Evolutionary conservation across 345 rosid genomes (phyloP).

Genomic region (Salix caprea): DNA sequence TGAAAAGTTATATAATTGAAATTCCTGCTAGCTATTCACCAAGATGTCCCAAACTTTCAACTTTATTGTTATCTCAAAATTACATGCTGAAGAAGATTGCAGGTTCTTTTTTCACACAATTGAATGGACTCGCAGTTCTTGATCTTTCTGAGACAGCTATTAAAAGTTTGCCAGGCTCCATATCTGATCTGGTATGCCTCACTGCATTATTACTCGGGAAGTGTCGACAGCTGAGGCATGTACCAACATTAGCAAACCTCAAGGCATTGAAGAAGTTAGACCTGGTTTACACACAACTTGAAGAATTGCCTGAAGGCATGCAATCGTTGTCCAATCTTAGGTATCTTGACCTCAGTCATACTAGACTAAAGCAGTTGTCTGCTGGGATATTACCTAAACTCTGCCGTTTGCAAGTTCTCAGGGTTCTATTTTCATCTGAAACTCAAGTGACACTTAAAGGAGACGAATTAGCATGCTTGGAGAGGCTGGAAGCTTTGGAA

Average conservation of each 20-base stretch:
- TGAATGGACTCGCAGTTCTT: background rate
- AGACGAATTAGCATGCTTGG: conserved; percentile 12
- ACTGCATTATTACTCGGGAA: background rate
- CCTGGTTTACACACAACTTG: background rate
- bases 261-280: conserved; percentile 15
- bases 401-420: conserved; percentile 1
- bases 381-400: conserved; percentile 8
- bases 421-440: background rate
- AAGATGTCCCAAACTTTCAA: conserved; percentile 6
- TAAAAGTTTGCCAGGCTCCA: conserved; percentile 9
- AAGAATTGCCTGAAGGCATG: conserved; percentile 18
- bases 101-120: background rate
- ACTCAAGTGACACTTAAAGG: background rate
- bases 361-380: background rate
- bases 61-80: background rate
- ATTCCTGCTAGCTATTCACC: conserved; percentile 5
- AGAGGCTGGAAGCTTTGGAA: background rate
- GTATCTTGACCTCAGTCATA: background rate
- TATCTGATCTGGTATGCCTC: conserved; percentile 15
- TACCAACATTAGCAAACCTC: conserved; percentile 23
- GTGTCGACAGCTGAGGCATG: background rate
- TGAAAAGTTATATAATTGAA: background rate
- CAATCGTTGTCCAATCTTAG: conserved; percentile 17
- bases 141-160: background rate
- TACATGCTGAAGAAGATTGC: background rate